Evolutionary conservation across 163 green algal genomes (phyloP).

Genomic region (Chlorella variabilis): DNA sequence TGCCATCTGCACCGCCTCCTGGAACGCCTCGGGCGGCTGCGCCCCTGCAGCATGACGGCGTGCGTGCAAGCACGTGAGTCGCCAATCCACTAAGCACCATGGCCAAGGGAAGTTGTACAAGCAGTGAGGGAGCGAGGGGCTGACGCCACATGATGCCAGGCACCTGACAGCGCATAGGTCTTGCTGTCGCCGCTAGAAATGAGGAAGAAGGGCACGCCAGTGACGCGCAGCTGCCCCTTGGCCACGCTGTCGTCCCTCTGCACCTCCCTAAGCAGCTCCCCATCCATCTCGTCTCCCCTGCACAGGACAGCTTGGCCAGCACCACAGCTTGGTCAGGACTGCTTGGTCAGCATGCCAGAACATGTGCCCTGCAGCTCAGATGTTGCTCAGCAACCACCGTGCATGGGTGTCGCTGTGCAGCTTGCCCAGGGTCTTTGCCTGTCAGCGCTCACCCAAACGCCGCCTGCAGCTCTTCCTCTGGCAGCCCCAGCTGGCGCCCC

Average conservation of each 20-base stretch:
- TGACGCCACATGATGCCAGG: background rate
- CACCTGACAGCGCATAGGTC: constrained; percentile 19
- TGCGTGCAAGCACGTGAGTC: too few species aligned
- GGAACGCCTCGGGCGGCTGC: constrained; percentile 40
- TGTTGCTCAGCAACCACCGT: background rate
- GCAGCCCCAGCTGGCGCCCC: constrained; percentile 22
- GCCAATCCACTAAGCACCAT: too few species aligned
- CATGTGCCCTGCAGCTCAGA: too few species aligned
- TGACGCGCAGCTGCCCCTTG: constrained; percentile 30
- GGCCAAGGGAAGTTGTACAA: background rate
- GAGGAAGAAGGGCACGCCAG: constrained; percentile 45
- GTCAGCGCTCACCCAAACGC: constrained; percentile 19
- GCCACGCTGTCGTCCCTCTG: constrained; percentile 19
- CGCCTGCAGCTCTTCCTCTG: constrained; percentile 7
- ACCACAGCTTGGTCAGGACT: background rate
- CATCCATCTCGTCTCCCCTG: constrained; percentile 13
- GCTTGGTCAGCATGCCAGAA: too few species aligned
- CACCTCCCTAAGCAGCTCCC: constrained; percentile 30
- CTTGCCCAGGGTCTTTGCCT: too few species aligned
- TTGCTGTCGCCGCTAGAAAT: constrained; percentile 18
- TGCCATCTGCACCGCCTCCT: constrained; percentile 19
- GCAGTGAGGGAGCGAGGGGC: too few species aligned
- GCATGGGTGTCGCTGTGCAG: background rate
- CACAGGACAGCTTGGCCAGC: background rate
- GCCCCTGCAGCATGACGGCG: constrained; percentile 22